A percentile compares a stretch with the other conserved stretches of the same genome.
Evolutionary conservation across 208 protist genomes (phyloP).

Genomic region (Angomonas deanei): DNA sequence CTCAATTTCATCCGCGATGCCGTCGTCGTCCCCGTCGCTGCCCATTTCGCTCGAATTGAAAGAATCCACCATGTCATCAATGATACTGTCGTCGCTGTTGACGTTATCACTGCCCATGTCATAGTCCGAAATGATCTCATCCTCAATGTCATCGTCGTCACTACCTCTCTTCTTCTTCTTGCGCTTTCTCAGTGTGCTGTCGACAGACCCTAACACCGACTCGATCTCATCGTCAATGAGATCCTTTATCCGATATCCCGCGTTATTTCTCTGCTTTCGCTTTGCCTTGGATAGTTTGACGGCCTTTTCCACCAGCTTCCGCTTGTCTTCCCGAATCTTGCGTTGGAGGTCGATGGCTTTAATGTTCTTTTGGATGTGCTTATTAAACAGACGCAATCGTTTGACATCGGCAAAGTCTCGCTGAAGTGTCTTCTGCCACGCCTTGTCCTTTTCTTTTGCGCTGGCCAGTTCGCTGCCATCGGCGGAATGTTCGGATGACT

Average conservation of each 20-base stretch:
- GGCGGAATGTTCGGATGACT: not conserved
- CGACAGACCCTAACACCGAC: not conserved
- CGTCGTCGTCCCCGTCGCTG: constrained; percentile 28
- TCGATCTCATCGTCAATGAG: constrained; percentile 1
- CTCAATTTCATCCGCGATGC: constrained; percentile 30
- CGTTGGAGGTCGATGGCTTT: constrained; percentile 39
- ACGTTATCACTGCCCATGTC: not conserved
- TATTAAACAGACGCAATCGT: constrained; percentile 52
- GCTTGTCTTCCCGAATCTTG: constrained; percentile 21
- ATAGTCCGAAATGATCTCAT: constrained; percentile 8
- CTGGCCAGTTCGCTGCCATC: not conserved
- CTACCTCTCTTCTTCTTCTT: constrained; percentile 7
- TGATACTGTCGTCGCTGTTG: constrained; percentile 1
- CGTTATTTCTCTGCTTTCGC: not conserved
- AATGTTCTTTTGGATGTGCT: constrained; percentile 44
- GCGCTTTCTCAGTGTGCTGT: not conserved
- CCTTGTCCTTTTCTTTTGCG: constrained; percentile 2
- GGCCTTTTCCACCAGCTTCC: constrained; percentile 38
- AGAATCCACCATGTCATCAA: constrained; percentile 12
- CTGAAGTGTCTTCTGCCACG: constrained; percentile 2
- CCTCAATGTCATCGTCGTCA: constrained; percentile 7
- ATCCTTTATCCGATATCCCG: not conserved
- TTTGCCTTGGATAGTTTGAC: constrained; percentile 40
- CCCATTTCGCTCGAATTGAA: constrained; percentile 14
- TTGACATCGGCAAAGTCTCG: constrained; percentile 49